Percentiles rank a stretch among this genome's conserved stretches.
These are phyloP conservation scores for barley (Hordeum vulgare) DNA, from an alignment of 176 grass and related monocot species.

Conservation along the genomic window MorexV3_pseudomolecules_assembly NC_058520.1:12442166-12442665, in stretches of 20 bases:
- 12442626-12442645: constrained; percentile 75
- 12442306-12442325: background rate
- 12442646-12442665: constrained; percentile 57
- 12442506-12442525: background rate
- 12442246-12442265: background rate
- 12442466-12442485: background rate
- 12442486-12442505: background rate
- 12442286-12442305: background rate
- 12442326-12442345: background rate
- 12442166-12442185: constrained; percentile 27
- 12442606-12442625: constrained; percentile 1
- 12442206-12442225: background rate
- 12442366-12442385: background rate
- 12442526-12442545: background rate
- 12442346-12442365: background rate
- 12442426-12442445: background rate
- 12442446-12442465: background rate
- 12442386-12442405: background rate
- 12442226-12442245: background rate
- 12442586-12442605: background rate
- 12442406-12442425: background rate
- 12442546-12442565: background rate
- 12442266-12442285: background rate
- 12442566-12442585: background rate
- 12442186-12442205: background rate